Conservation (phyloP, 441 rosid species). For the Euphorbia celastroides region DNA sequence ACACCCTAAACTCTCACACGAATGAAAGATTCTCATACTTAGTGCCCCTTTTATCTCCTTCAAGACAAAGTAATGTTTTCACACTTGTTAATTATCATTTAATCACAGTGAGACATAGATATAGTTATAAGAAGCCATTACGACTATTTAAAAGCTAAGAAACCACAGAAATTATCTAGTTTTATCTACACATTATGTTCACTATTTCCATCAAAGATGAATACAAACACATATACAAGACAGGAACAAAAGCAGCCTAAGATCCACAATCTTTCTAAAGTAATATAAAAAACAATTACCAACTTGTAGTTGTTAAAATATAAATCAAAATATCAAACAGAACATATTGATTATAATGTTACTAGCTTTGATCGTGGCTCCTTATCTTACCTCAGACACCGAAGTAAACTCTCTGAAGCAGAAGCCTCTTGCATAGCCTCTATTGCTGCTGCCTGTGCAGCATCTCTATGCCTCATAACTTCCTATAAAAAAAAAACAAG, state of each 20-base stretch:
- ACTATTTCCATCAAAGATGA: background rate
- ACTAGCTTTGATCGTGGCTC: background rate
- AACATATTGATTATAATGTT: background rate
- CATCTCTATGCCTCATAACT: slow-evolving; percentile 82
- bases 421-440: slow-evolving; percentile 97
- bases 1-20: background rate
- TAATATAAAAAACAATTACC: background rate
- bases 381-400: slow-evolving; percentile 65
- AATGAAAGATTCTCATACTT: background rate
- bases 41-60: background rate
- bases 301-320: background rate
- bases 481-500: slow-evolving; percentile 39
- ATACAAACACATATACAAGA: slow-evolving; percentile 3
- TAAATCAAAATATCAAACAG: background rate
- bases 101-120: background rate
- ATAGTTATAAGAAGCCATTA: background rate
- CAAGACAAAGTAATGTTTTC: background rate
- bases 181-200: background rate
- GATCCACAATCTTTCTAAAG: background rate
- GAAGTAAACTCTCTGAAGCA: slow-evolving; percentile 84
- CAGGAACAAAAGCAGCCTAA: background rate
- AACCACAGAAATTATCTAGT: too few relatives aligned
- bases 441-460: slow-evolving; percentile 80
- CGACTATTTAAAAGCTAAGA: too few relatives aligned
- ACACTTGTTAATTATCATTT: background rate